Percentiles rank a stretch among this genome's conserved stretches.
Conservation (phyloP, 495 filamentous ascomycete species). For the Echria macrotheca region DNA sequence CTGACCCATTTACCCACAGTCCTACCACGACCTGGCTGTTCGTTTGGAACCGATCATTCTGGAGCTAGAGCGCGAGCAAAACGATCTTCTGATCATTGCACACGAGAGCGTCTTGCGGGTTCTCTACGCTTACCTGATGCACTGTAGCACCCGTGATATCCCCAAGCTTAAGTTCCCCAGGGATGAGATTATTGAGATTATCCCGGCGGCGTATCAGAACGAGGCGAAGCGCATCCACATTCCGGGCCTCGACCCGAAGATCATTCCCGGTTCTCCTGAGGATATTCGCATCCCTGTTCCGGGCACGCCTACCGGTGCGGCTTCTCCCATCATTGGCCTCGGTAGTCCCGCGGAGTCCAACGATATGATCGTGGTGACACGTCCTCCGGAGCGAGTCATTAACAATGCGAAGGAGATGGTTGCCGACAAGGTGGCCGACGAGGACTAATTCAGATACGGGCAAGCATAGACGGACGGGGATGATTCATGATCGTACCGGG, state of each 20-base stretch:
- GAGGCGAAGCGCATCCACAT: slow-evolving; percentile 76
- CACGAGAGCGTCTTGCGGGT: slow-evolving; percentile 96
- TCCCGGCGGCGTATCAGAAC: slow-evolving; percentile 95
- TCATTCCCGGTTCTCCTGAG: slow-evolving; percentile 65
- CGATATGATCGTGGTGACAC: slow-evolving; percentile 19
- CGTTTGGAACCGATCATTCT: slow-evolving; percentile 98
- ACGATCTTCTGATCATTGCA: slow-evolving; percentile 94
- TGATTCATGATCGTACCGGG: too few relatives aligned
- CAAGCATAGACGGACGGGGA: too few relatives aligned
- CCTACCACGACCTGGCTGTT: slow-evolving; percentile 96
- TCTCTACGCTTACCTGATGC: slow-evolving; percentile 97
- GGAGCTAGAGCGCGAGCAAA: slow-evolving; percentile 94
- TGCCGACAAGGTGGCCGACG: slow-evolving; percentile 42
- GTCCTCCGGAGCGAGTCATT: slow-evolving; percentile 41
- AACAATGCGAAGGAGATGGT: slow-evolving; percentile 42
- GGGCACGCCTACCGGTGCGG: slow-evolving; percentile 21
- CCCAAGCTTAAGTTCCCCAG: slow-evolving; percentile 90
- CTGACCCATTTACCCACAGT: slow-evolving; percentile 47
- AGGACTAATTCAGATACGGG: slow-evolving; percentile 26
- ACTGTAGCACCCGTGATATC: slow-evolving; percentile 94
- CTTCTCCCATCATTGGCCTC: slow-evolving; percentile 30
- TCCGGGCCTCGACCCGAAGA: slow-evolving; percentile 42
- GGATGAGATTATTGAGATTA: slow-evolving; percentile 97
- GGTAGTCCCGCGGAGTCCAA: slow-evolving; percentile 25
- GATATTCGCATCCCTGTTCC: slow-evolving; percentile 80